These are phyloP conservation scores for Pyrenula aspistea DNA, from an alignment of 495 filamentous ascomycete species.

Conservation along the genomic window DNA sequence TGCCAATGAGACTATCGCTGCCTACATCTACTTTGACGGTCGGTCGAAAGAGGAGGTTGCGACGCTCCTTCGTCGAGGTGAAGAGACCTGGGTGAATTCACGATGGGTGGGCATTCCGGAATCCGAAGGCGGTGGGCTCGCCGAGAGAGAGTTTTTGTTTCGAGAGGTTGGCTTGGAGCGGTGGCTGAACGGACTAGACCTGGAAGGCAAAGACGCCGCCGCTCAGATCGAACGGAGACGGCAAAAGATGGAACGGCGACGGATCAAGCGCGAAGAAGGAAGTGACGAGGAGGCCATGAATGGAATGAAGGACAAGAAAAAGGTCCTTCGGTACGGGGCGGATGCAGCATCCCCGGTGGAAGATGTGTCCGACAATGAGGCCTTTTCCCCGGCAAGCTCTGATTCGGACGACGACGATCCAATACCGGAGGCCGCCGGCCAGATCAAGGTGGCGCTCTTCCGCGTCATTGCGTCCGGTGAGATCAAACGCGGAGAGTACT, in stretches of 20 bases:
- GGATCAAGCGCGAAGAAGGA: constrained; percentile 47
- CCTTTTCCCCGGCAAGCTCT: constrained; percentile 35
- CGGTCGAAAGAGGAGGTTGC: constrained; percentile 93
- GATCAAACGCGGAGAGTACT: constrained; percentile 94
- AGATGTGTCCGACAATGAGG: constrained; percentile 60
- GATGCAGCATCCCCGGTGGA: constrained; percentile 63
- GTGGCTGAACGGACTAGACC: constrained; percentile 89
- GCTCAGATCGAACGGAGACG: constrained; percentile 80
- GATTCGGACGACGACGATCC: constrained; percentile 78
- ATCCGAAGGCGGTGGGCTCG: constrained; percentile 83
- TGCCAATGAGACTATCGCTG: constrained; percentile 90
- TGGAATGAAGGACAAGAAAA: constrained; percentile 32
- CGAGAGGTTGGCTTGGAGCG: constrained; percentile 92
- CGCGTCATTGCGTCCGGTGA: constrained; percentile 91
- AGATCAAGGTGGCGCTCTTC: constrained; percentile 97
- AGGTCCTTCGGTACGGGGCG: constrained; percentile 64
- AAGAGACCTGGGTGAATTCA: constrained; percentile 98
- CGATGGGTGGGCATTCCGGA: constrained; percentile 91
- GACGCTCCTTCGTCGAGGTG: constrained; percentile 80
- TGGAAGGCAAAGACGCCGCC: constrained; percentile 76
- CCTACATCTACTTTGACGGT: constrained; percentile 98
- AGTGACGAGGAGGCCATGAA: constrained; percentile 34
- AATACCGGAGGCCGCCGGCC: constrained; percentile 83
- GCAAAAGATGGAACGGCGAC: constrained; percentile 79
- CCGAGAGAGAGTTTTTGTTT: constrained; percentile 94